Percentiles rank a stretch among this genome's conserved stretches.
Evolutionary conservation across 768 basidiomycete genomes (phyloP).

Genomic region (Inosperma sp.): DNA sequence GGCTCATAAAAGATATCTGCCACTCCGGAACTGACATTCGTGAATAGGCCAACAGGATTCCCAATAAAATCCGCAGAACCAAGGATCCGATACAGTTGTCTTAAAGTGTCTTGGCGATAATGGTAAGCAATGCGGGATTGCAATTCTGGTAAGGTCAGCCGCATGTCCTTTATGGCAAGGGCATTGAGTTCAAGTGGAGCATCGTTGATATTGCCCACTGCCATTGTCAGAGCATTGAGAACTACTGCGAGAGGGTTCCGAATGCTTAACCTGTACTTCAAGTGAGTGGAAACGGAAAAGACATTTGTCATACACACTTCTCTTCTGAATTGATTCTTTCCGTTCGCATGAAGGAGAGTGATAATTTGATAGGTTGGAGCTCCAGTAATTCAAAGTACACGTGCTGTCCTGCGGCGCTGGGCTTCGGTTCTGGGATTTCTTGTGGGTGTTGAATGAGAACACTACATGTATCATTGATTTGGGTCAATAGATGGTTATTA

Average conservation of each 20-base stretch:
- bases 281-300: slow-evolving; percentile 23
- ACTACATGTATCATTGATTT: slow-evolving; percentile 25
- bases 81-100: slow-evolving; percentile 92
- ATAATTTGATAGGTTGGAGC: slow-evolving; percentile 88
- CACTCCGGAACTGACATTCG: slow-evolving; percentile 95
- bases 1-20: slow-evolving; percentile 99
- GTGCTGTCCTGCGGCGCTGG: slow-evolving; percentile 64
- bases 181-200: slow-evolving; percentile 94
- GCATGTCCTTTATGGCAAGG: slow-evolving; percentile 90
- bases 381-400: slow-evolving; percentile 95
- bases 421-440: slow-evolving; percentile 66
- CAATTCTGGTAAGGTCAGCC: slow-evolving; percentile 78
- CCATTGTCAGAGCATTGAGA: slow-evolving; percentile 93
- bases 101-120: slow-evolving; percentile 88
- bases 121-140: slow-evolving; percentile 83
- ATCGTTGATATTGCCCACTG: slow-evolving; percentile 94
- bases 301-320: slow-evolving; percentile 52
- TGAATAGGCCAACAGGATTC: slow-evolving; percentile 96
- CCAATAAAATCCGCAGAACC: slow-evolving; percentile 98
- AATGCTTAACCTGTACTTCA: slow-evolving; percentile 64
- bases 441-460: slow-evolving; percentile 67
- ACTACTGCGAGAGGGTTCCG: slow-evolving; percentile 92
- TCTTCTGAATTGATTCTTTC: slow-evolving; percentile 91
- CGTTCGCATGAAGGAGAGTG: slow-evolving; percentile 95
- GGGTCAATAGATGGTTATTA: background rate